Base-by-base conservation (phyloP, 1,139 yeast species). In the Eremothecium cymbalariae region DNA sequence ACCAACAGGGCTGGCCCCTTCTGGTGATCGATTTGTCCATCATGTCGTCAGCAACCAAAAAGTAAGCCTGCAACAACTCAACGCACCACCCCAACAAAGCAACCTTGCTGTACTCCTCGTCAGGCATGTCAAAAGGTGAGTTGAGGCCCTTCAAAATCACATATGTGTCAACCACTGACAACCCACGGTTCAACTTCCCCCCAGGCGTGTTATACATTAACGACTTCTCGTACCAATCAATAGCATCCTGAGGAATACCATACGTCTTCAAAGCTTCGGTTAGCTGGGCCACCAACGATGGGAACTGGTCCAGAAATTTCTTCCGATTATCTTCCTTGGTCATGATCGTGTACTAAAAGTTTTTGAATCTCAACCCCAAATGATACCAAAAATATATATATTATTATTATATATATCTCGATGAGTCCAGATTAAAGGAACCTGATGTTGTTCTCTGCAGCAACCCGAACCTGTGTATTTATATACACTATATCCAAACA, bases 1-100 rank as follows among this genome's bases (percentile, higher is more conserved):
- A 93, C 98, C 98, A 93, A 65, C 99, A 93, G 49, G 95, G 90
- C 63, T 90, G 97, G 38, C 96, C 97, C 60, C 99, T 79, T 70
- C 99, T 83, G 31, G 98, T 93, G 62, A 85, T 82, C 24, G 96
- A 84, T 48, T 77, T 77, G 63, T 93, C 99, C 99, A 93, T 93
- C 74, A 93, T 93, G 61, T 93, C 99, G 60, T 93, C 99, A 23
- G 97, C 94, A 36, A 93, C 97, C 51, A 93, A 71, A 68, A 93
- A 93, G 62, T 85, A 90, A 2, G 96, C 98, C 64, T 93, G 99
- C 51, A 90, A 70, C 50, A 90, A 70, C 64, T 93, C 99, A 50
- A 93, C 77, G 48, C 88, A 72, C 98, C 98, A 93, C 14, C 99
- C 99, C 48, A 93, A 72, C 37, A 88, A 66, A 8, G 97, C 94